These are phyloP conservation scores for Xerocomus potaroensis DNA, from an alignment of 768 basidiomycete species.

Conservation along the genomic window DNA sequence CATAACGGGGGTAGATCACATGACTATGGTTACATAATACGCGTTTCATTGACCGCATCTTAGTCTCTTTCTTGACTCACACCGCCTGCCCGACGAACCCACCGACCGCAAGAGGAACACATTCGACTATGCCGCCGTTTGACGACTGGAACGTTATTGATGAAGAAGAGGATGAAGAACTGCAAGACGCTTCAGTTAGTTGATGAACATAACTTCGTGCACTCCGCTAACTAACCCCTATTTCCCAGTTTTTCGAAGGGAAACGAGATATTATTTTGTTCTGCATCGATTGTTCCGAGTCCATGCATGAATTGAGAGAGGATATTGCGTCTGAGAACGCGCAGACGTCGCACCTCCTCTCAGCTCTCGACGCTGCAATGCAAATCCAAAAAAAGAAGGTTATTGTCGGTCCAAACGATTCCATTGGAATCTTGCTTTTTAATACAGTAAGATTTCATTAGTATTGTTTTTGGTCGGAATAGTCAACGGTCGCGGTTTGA, in stretches of 20 bases:
- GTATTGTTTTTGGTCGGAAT: neutral
- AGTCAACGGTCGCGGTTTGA: neutral
- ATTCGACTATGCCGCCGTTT: constrained; percentile 52
- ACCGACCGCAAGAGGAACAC: neutral
- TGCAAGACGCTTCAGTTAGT: constrained; percentile 64
- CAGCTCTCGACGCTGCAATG: constrained; percentile 78
- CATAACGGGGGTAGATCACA: constrained; percentile 13
- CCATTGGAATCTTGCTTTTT: constrained; percentile 86
- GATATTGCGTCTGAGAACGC: constrained; percentile 61
- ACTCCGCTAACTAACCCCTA: constrained; percentile 11
- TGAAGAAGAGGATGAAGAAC: constrained; percentile 79
- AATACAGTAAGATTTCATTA: constrained; percentile 66
- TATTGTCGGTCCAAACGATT: constrained; percentile 81
- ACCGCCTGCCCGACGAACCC: neutral
- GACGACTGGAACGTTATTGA: constrained; percentile 80
- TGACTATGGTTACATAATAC: constrained; percentile 25
- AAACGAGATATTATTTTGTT: constrained; percentile 89
- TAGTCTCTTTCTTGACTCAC: constrained; percentile 4
- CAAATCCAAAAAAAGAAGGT: constrained; percentile 90
- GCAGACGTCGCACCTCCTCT: constrained; percentile 71
- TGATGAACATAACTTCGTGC: constrained; percentile 8
- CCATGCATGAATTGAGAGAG: constrained; percentile 76
- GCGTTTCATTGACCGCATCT: constrained; percentile 6
- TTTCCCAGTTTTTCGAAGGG: constrained; percentile 57
- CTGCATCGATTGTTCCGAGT: constrained; percentile 89